phyloP scores from a whole-genome alignment of 2,329 filamentous ascomycete species.

The Aspergillus sclerotialis region DNA sequence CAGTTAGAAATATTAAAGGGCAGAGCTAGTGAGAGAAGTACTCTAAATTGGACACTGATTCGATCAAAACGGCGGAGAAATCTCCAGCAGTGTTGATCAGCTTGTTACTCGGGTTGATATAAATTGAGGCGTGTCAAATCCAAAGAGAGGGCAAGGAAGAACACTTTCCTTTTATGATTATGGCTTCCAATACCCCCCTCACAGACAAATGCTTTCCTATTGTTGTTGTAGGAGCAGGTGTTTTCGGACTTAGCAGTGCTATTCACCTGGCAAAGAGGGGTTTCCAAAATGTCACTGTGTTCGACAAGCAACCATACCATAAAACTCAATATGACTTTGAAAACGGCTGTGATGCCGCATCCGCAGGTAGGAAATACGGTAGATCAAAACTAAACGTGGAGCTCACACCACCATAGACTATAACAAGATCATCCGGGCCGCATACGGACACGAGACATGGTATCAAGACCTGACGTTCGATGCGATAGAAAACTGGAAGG shows the following conservation, averaged over 20 bases:
- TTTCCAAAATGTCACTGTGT: conserved; percentile 42
- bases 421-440: conserved; percentile 41
- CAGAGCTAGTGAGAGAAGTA: too few relatives aligned
- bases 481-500: conserved; percentile 36
- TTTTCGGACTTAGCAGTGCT: conserved; percentile 39
- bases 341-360: conserved; percentile 38
- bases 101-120: too few relatives aligned
- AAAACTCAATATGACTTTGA: conserved; percentile 35
- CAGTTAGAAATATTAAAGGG: too few relatives aligned
- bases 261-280: conserved; percentile 39
- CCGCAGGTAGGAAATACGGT: conserved; percentile 25
- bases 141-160: too few relatives aligned
- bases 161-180: too few relatives aligned
- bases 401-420: conserved; percentile 21
- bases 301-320: conserved; percentile 43
- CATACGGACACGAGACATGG: conserved; percentile 38
- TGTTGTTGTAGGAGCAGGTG: conserved; percentile 36
- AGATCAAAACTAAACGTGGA: neutral
- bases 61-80: too few relatives aligned
- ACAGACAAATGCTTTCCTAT: conserved; percentile 17
- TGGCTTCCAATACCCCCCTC: neutral
- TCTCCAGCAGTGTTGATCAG: too few relatives aligned
- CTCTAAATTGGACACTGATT: too few relatives aligned
- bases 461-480: conserved; percentile 43
- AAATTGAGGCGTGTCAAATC: too few relatives aligned